A percentile compares a stretch with the other conserved stretches of the same genome.
phyloP scores from a whole-genome alignment of 257 asterid species.

The Osmanthus fragrans region DNA sequence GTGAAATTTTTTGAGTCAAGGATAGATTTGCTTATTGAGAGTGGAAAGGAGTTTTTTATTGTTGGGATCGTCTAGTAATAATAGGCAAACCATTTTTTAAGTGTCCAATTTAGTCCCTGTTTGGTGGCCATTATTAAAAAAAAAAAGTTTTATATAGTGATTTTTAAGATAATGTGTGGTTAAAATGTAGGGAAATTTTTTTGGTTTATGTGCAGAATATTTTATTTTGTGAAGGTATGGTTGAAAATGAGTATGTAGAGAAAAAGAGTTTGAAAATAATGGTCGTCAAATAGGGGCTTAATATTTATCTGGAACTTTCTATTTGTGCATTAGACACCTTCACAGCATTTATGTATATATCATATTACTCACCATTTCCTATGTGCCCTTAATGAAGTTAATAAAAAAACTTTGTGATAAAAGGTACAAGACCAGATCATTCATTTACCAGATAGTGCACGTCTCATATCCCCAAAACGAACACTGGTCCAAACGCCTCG shows the following conservation, averaged over 20 bases:
- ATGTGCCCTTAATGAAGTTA: slow-evolving; percentile 14
- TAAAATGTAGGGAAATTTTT: no score
- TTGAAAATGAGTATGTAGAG: no score
- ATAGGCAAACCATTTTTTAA: neutral
- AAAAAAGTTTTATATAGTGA: no score
- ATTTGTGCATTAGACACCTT: neutral
- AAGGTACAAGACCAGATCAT: slow-evolving; percentile 5
- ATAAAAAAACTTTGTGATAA: slow-evolving; percentile 13
- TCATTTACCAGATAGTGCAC: slow-evolving; percentile 72
- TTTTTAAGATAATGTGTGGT: no score
- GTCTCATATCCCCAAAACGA: slow-evolving; percentile 82
- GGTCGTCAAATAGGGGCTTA: neutral
- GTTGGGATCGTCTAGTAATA: neutral
- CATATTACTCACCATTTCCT: slow-evolving; percentile 1
- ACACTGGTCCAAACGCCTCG: slow-evolving; percentile 94
- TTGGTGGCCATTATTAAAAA: no score
- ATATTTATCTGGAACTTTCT: slow-evolving; percentile 10
- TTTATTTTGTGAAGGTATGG: no score
- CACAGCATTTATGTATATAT: neutral
- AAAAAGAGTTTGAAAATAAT: no score
- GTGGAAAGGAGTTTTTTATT: neutral
- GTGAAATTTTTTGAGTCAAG: neutral
- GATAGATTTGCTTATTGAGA: neutral
- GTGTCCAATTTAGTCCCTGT: neutral
- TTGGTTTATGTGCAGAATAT: no score